Evolutionary conservation across 176 grass and related monocot species (phyloP), one percentile per base, ranked within the genome.

Genomic region (Panicum miliaceum): DNA sequence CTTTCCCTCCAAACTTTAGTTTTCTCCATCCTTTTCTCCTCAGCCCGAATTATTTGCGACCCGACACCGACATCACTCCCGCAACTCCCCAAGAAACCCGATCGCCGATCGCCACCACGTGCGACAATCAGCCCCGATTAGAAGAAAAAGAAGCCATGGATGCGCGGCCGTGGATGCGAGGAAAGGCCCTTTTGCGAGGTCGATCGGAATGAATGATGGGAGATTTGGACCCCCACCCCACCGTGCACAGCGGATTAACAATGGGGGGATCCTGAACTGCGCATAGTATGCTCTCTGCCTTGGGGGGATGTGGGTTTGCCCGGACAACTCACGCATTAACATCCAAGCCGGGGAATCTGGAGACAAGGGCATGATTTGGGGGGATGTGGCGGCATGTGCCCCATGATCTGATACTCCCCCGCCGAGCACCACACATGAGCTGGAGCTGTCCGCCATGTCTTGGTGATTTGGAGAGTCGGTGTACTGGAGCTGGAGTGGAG

Each of bases 261-360:
- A 69, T 76, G 71, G 63, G 3, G 53, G 7, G 57, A 48, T 73
- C 34, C 58, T 81, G 70, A 78, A 84, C 73, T 72, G 80, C 84
- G 32, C 40, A 88, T 79, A n/a, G n/a, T n/a, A 84, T 88, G 86
- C 73, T 45, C 56, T 72, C 45, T 84, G 80, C 25, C 57, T 84
- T 74, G 87, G 66, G 79, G 58, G 46, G 75, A 66, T 46, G 75
- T 64, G 75, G 77, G 48, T 69, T 89, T 84, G 37, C 71, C 26
- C 46, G 56, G 81, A 80, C 87, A 84, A 84, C 81, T 66, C 87
- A 89, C n/a, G 81, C 81, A 80, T 84, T 84, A 84, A 80, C 87
- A 84, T 79, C 46, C 75, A 84, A 89, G 75, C 81, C 75, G 47
- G 87, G 81, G 87, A 88, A 84, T 89, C 87, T 89, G 81, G 75